These are phyloP conservation scores for Salicornia ramosissima DNA, from an alignment of 148 eudicot genomes.

Conservation along the genomic window DNA sequence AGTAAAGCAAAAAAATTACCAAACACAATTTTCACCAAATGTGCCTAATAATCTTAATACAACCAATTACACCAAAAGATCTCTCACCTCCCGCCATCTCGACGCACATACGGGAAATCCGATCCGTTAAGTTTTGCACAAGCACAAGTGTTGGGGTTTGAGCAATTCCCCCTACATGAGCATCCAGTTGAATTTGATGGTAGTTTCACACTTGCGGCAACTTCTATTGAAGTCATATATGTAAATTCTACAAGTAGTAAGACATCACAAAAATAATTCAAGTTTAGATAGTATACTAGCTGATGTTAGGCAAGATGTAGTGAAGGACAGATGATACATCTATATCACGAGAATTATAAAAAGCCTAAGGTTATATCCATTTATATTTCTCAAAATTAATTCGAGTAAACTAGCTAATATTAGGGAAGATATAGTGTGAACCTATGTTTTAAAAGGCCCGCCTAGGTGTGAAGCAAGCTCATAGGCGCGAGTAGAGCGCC, in stretches of 20 bases:
- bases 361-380: background rate
- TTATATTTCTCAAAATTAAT: background rate
- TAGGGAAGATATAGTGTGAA: too few relatives aligned
- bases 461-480: too few relatives aligned
- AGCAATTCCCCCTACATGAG: constrained; percentile 33
- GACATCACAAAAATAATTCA: background rate
- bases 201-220: constrained; percentile 26
- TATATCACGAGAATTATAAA: background rate
- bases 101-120: constrained; percentile 41
- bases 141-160: constrained; percentile 36
- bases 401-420: background rate
- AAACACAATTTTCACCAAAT: background rate
- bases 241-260: constrained; percentile 26
- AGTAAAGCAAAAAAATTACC: background rate
- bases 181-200: constrained; percentile 36
- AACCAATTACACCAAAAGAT: background rate
- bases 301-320: background rate
- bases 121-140: constrained; percentile 46
- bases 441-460: too few relatives aligned
- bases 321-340: background rate
- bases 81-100: constrained; percentile 44
- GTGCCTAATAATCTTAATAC: background rate
- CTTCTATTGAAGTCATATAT: constrained; percentile 26
- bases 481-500: too few relatives aligned
- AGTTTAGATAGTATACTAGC: background rate